Evolutionary conservation across 1,284 basidiomycete species (phyloP), one percentile per base, ranked within the genome.

Genomic region (Cryptococcus hybrid): DNA sequence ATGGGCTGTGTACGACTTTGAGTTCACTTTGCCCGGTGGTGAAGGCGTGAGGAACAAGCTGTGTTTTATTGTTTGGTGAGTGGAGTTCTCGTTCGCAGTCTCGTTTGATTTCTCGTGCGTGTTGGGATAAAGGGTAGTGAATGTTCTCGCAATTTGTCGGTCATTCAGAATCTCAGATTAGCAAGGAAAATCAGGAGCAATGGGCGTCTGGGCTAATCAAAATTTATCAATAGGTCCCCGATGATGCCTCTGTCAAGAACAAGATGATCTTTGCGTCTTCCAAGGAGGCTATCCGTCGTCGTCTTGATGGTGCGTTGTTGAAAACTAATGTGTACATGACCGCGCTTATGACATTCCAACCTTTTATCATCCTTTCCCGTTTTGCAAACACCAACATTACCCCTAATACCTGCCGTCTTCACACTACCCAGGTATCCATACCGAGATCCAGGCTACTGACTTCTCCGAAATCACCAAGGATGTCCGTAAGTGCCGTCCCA

Each of bases 211-310:
- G 30, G 30, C 30, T 30, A 30, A 30, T 4, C 30, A 24, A 24
- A 24, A 24, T 24, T 24, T 24, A n/a, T 9, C 43, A 45, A 24
- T 68, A 96, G 93, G 93, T 85, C 88, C 30, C 95, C 61, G 93
- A 96, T 74, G 81, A 81, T 45, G 86, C 92, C 53, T 89, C 86
- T 81, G 84, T 96, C 79, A 94, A 88, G 82, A 80, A 85, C 74
- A 98, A 96, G 88, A 98, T 99, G 94, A 74, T 97, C 69, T 91
- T 86, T 79, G 89, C 95, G 45, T 88, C 92, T 30, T 98, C 95
- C 64, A 91, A 88, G 79, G 90, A 94, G 46, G 90, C 88, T 9
- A 80, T 99, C 58, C 85, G 86, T 74, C 85, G 84, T 62, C 75
- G 83, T 47, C 83, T 96, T 62, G 76, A 75, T 53, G 76, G 72